A percentile compares a stretch with the other conserved stretches of the same genome.
phyloP scores from a whole-genome alignment of 176 grass and related monocot species.

The Neostapfia colusana region DNA sequence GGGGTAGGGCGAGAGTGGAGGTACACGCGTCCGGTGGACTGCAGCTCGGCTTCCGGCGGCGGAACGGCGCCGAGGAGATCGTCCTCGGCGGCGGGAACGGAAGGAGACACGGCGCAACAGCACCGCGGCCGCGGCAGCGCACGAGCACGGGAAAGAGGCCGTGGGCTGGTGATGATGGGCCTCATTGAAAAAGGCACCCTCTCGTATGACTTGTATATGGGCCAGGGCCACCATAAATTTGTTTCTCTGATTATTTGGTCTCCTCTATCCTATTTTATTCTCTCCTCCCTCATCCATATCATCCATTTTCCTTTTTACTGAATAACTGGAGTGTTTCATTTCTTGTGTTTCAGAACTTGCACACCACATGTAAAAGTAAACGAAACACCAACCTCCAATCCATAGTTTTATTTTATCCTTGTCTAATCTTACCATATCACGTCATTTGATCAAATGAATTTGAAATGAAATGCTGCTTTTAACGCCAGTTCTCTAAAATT shows the following conservation, averaged over 20 bases:
- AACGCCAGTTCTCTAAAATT: no score
- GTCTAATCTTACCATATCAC: no score
- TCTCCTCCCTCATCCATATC: no score
- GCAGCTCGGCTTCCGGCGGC: neutral
- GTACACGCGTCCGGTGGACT: neutral
- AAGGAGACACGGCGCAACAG: neutral
- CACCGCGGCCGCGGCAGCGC: neutral
- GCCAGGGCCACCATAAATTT: neutral
- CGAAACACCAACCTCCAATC: no score
- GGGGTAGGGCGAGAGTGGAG: neutral
- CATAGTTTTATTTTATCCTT: no score
- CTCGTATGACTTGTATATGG: neutral
- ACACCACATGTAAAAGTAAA: no score
- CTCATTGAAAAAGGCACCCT: neutral
- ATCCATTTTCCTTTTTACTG: no score
- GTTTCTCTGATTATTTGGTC: neutral
- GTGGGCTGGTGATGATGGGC: constrained; percentile 1
- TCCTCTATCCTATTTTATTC: no score
- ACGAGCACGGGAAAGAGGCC: neutral
- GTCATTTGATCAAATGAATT: no score
- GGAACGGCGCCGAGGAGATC: neutral
- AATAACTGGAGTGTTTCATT: no score
- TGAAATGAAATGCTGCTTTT: no score
- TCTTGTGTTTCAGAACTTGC: no score
- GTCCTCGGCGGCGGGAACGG: neutral